These are phyloP conservation scores for Alternaria conjuncta DNA, from an alignment of 2,329 filamentous ascomycete species.

Conservation along the genomic window DNA sequence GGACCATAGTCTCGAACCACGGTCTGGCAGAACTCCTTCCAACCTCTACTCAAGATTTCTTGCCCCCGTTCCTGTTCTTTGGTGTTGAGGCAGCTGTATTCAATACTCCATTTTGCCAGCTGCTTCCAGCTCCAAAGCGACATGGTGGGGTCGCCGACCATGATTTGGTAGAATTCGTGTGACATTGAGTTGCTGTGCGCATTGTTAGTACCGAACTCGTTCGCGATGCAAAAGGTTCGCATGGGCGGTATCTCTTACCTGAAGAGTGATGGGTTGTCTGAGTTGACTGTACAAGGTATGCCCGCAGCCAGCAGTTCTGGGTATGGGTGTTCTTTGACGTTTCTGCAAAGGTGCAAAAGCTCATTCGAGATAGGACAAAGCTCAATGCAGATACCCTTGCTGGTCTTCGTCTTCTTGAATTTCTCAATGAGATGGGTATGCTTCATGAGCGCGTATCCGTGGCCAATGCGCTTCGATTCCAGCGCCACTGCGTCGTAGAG, in stretches of 20 bases:
- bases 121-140: slow-evolving; percentile 75
- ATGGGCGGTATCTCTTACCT: slow-evolving; percentile 51
- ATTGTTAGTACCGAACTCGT: neutral
- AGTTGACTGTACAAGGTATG: slow-evolving; percentile 75
- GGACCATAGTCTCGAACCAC: slow-evolving; percentile 53
- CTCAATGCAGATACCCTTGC: slow-evolving; percentile 68
- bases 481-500: slow-evolving; percentile 72
- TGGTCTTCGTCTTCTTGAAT: slow-evolving; percentile 55
- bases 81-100: slow-evolving; percentile 51
- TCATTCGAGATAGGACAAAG: slow-evolving; percentile 81
- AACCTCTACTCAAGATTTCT: slow-evolving; percentile 60
- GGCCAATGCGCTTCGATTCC: slow-evolving; percentile 72
- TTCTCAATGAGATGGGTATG: slow-evolving; percentile 68
- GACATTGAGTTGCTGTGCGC: slow-evolving; percentile 68
- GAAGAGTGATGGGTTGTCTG: slow-evolving; percentile 77
- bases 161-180: slow-evolving; percentile 79
- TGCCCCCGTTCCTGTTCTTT: slow-evolving; percentile 50
- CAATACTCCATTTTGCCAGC: slow-evolving; percentile 55
- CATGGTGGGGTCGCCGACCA: slow-evolving; percentile 72
- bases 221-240: neutral
- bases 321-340: slow-evolving; percentile 69
- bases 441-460: slow-evolving; percentile 72
- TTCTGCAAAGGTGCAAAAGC: slow-evolving; percentile 71
- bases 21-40: slow-evolving; percentile 64
- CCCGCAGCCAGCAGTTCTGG: slow-evolving; percentile 74